phyloP scores from a whole-genome alignment of 2,329 filamentous ascomycete genomes.

The Xylariales sp. region DNA sequence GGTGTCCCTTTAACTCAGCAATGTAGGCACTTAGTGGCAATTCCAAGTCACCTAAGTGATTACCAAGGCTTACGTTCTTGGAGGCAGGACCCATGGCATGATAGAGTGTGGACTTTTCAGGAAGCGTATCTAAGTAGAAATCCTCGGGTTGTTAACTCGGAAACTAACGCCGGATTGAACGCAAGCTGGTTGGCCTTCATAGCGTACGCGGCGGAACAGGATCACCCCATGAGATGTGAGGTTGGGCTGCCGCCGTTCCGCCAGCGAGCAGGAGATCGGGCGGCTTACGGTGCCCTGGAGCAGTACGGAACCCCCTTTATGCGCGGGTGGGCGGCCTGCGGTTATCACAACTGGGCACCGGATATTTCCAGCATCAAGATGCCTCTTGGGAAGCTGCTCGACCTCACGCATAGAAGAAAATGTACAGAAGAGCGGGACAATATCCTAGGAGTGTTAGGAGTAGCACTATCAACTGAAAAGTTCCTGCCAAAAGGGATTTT shows the following conservation, averaged over 20 bases:
- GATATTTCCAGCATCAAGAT: conserved; percentile 13
- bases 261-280: too few relatives aligned
- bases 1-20: conserved; percentile 1
- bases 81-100: conserved; percentile 11
- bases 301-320: conserved; percentile 3
- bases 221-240: not conserved
- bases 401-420: not conserved
- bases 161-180: conserved; percentile 1
- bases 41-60: conserved; percentile 1
- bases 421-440: conserved; percentile 13
- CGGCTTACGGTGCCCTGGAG: not conserved
- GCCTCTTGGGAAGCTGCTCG: conserved; percentile 7
- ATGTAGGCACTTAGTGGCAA: conserved; percentile 13
- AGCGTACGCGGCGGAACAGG: not conserved
- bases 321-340: conserved; percentile 6
- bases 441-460: conserved; percentile 4
- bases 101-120: conserved; percentile 13
- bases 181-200: conserved; percentile 14
- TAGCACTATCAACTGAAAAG: conserved; percentile 2
- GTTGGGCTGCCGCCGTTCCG: conserved; percentile 7
- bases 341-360: conserved; percentile 11
- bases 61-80: conserved; percentile 6
- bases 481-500: not conserved
- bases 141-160: conserved; percentile 9
- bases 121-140: conserved; percentile 16